phyloP scores from a whole-genome alignment of 768 basidiomycete species.

The Cystobasidium ongulense region DNA sequence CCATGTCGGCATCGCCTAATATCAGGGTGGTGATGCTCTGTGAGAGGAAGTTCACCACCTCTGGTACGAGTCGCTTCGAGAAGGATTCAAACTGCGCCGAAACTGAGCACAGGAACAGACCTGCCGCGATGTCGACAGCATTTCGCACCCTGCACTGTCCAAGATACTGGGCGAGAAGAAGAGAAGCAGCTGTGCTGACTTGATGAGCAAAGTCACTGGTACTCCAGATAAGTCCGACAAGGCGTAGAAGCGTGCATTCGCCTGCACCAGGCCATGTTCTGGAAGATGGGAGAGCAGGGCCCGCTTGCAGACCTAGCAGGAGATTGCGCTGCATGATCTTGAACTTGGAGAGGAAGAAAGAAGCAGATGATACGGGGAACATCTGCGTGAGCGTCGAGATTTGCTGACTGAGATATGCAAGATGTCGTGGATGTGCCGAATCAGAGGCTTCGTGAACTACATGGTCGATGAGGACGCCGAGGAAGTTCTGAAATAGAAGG shows the following conservation, averaged over 20 bases:
- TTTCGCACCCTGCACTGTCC: slow-evolving; percentile 71
- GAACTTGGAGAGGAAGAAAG: slow-evolving; percentile 71
- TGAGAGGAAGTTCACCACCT: slow-evolving; percentile 72
- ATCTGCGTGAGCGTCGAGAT: slow-evolving; percentile 66
- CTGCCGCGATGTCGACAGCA: slow-evolving; percentile 66
- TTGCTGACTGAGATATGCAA: slow-evolving; percentile 59
- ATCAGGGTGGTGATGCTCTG: not conserved
- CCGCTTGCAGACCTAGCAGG: slow-evolving; percentile 65
- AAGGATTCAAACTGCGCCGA: slow-evolving; percentile 68
- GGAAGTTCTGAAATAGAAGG: slow-evolving; percentile 55
- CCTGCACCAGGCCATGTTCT: slow-evolving; percentile 82
- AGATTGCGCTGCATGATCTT: slow-evolving; percentile 90
- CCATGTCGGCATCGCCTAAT: slow-evolving; percentile 50
- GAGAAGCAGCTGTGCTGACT: slow-evolving; percentile 72
- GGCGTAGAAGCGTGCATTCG: slow-evolving; percentile 70
- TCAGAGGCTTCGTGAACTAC: slow-evolving; percentile 65
- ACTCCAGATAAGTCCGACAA: slow-evolving; percentile 78
- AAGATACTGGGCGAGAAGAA: slow-evolving; percentile 87
- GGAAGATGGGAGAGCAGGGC: slow-evolving; percentile 55
- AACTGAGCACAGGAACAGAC: slow-evolving; percentile 78
- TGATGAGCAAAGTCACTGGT: slow-evolving; percentile 89
- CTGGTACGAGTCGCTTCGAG: slow-evolving; percentile 81
- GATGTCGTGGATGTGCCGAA: slow-evolving; percentile 35
- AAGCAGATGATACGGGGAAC: slow-evolving; percentile 72
- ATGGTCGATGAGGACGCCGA: slow-evolving; percentile 76